phyloP scores from a whole-genome alignment of 1,139 yeast species.

The Yamadazyma blattariae region DNA sequence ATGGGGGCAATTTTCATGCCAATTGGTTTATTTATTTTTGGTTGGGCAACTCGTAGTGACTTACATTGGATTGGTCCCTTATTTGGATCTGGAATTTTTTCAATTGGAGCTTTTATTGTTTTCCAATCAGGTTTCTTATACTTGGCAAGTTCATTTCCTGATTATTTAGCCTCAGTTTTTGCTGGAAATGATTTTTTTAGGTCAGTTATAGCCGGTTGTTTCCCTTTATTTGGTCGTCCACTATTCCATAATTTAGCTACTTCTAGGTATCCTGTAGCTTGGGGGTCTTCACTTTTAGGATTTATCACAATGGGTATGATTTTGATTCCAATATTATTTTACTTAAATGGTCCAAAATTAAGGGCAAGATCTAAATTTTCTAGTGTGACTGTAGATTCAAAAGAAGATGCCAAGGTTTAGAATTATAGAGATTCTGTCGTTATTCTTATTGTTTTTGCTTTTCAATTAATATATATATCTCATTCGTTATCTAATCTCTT shows the following conservation, averaged over 20 bases:
- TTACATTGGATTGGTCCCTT: conserved; percentile 42
- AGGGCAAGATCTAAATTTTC: conserved; percentile 48
- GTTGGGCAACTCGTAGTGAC: conserved; percentile 45
- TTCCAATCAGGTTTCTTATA: conserved; percentile 41
- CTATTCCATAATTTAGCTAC: conserved; percentile 47
- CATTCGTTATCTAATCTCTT: too few species aligned
- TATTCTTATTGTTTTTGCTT: too few species aligned
- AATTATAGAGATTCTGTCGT: too few species aligned
- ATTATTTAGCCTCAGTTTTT: conserved; percentile 55
- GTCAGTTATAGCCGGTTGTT: conserved; percentile 55
- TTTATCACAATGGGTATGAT: conserved; percentile 41
- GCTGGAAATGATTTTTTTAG: conserved; percentile 58
- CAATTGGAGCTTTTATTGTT: conserved; percentile 35
- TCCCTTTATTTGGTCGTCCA: conserved; percentile 58
- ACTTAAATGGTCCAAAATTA: conserved; percentile 29
- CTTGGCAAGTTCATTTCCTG: conserved; percentile 29
- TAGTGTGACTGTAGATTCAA: too few species aligned
- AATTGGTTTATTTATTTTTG: conserved; percentile 44
- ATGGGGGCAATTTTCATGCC: conserved; percentile 43
- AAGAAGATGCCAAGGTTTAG: too few species aligned
- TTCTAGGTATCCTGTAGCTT: conserved; percentile 50
- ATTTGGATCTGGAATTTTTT: conserved; percentile 39
- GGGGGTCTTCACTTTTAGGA: conserved; percentile 53
- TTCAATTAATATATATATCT: too few species aligned
- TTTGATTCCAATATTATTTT: conserved; percentile 44